Evolutionary conservation across 306 rosid genomes (phyloP).

Genomic region (Begonia loranthoides): DNA sequence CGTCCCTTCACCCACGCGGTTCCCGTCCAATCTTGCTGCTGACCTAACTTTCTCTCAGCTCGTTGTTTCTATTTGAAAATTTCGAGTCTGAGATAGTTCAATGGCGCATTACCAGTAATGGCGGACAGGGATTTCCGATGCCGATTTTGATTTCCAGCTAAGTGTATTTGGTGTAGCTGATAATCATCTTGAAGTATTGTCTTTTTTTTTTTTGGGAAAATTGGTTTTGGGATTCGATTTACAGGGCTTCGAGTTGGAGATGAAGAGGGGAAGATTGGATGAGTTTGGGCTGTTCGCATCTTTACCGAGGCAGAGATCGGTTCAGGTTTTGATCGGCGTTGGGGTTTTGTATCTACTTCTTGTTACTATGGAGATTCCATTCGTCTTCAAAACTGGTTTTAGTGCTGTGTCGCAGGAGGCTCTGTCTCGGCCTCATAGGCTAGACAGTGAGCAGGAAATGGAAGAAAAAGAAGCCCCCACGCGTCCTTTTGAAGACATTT

Average conservation of each 20-base stretch:
- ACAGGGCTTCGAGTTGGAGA: slow-evolving; percentile 10
- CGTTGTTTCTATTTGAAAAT: neutral
- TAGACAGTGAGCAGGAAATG: slow-evolving; percentile 32
- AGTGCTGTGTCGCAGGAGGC: slow-evolving; percentile 23
- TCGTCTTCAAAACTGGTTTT: slow-evolving; percentile 42
- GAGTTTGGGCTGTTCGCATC: slow-evolving; percentile 30
- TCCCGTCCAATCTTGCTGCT: neutral
- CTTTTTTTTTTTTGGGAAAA: neutral
- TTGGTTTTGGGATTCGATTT: neutral
- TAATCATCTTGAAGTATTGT: neutral
- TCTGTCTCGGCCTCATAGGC: slow-evolving; percentile 21
- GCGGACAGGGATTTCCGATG: neutral
- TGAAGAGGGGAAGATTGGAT: slow-evolving; percentile 48
- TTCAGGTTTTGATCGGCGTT: slow-evolving; percentile 43
- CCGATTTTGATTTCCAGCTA: neutral
- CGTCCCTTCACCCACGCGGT: neutral
- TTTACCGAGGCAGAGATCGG: slow-evolving; percentile 46
- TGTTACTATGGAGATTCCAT: slow-evolving; percentile 59
- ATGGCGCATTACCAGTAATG: neutral
- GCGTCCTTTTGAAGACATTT: slow-evolving; percentile 40
- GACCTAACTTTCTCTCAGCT: neutral
- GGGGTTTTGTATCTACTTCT: slow-evolving; percentile 42
- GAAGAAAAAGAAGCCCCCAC: slow-evolving; percentile 43
- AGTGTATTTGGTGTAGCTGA: neutral
- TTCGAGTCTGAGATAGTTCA: too few species aligned